Evolutionary conservation across 257 asterid genomes (phyloP).

Genomic region (Scutellaria minor): DNA sequence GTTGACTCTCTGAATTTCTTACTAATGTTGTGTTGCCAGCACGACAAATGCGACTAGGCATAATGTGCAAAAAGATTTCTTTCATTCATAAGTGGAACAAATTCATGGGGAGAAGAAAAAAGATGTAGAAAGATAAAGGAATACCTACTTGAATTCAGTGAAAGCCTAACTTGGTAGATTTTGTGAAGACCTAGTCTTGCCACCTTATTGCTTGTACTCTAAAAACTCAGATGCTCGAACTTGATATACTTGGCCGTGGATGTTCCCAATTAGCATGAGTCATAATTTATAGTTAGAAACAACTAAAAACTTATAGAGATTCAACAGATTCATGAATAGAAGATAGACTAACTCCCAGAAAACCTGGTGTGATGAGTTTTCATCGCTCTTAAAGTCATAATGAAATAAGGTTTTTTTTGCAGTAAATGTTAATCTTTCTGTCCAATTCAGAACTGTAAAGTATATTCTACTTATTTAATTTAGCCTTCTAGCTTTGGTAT

Average conservation of each 20-base stretch:
- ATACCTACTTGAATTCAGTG: conserved; percentile 9
- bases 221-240: background rate
- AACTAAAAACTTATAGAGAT: background rate
- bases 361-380: conserved; percentile 7
- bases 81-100: background rate
- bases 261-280: background rate
- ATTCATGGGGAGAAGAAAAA: background rate
- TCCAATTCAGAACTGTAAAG: conserved; percentile 5
- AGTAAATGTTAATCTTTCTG: background rate
- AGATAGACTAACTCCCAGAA: conserved; percentile 11
- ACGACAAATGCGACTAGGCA: background rate
- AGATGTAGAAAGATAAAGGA: background rate
- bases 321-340: background rate
- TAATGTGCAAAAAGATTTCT: background rate
- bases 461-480: background rate
- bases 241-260: background rate
- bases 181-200: conserved; percentile 7
- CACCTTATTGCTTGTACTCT: background rate
- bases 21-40: conserved; percentile 20
- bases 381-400: background rate
- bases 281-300: conserved; percentile 10
- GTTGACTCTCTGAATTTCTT: conserved; percentile 6
- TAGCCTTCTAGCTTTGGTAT: background rate
- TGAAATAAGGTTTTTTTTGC: background rate
- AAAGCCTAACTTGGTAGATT: background rate